Evolutionary conservation across 2,329 filamentous ascomycete species (phyloP).

Genomic region (Pseudogymnoascus sp.): DNA sequence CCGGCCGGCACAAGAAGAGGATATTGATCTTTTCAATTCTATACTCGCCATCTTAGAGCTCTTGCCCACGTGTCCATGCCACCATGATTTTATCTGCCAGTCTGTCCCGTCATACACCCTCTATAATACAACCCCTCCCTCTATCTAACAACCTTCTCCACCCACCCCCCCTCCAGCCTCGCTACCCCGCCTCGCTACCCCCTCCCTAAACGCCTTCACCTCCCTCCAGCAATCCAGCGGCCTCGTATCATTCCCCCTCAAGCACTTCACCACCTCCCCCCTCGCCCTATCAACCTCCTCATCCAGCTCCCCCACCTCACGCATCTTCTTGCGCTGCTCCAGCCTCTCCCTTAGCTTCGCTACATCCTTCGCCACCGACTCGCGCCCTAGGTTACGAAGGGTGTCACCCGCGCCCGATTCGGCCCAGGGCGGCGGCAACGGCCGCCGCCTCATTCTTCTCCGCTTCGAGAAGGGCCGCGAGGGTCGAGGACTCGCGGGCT

Average conservation of each 20-base stretch:
- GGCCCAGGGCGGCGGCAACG: constrained; percentile 5
- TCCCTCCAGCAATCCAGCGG: constrained; percentile 93
- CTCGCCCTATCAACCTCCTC: constrained; percentile 68
- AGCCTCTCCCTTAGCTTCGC: constrained; percentile 52
- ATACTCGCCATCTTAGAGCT: background rate
- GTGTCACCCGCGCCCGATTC: constrained; percentile 28
- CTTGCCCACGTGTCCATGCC: background rate
- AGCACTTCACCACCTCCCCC: constrained; percentile 68
- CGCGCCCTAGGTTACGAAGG: constrained; percentile 32
- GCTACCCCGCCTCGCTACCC: constrained; percentile 82
- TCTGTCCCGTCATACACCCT: background rate
- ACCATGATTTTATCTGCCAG: background rate
- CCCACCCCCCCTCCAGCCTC: constrained; percentile 78
- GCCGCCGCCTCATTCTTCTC: constrained; percentile 15
- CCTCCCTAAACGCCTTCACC: constrained; percentile 82
- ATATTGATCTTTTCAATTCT: constrained; percentile 8
- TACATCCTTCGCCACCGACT: constrained; percentile 54
- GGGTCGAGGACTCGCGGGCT: constrained; percentile 60
- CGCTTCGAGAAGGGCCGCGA: constrained; percentile 55
- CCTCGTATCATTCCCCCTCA: constrained; percentile 76
- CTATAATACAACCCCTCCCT: background rate
- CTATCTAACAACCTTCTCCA: constrained; percentile 64
- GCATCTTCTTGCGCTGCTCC: constrained; percentile 56
- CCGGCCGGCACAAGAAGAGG: background rate
- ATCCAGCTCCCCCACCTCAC: constrained; percentile 63